These are phyloP conservation scores for Aspergillus wentii DNA, from an alignment of 495 filamentous ascomycete species.

Conservation along the genomic window DNA sequence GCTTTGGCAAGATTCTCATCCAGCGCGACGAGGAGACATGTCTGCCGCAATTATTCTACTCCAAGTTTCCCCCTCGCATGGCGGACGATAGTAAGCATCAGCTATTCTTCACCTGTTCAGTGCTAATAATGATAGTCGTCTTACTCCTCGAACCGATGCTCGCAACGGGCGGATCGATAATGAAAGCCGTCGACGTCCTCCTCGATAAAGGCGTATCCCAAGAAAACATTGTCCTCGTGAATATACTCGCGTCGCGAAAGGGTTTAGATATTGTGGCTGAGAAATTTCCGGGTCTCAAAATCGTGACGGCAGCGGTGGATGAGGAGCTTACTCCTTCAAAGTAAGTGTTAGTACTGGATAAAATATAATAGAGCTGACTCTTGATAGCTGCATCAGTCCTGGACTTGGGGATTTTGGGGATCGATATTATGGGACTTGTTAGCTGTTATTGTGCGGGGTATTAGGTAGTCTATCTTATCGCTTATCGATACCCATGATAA, in stretches of 20 bases:
- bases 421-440: no score
- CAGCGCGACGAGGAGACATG: conserved; percentile 18
- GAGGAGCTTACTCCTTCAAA: conserved; percentile 10
- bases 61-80: conserved; percentile 12
- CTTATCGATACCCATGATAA: no score
- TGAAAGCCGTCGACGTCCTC: conserved; percentile 12
- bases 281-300: conserved; percentile 8
- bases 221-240: conserved; percentile 16
- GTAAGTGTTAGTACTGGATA: no score
- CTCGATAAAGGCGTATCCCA: conserved; percentile 8
- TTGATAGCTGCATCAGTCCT: no score
- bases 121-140: conserved; percentile 4
- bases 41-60: conserved; percentile 11
- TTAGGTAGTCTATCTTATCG: no score
- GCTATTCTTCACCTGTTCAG: not conserved
- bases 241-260: conserved; percentile 11
- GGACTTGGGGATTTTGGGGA: no score
- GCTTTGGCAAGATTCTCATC: conserved; percentile 17
- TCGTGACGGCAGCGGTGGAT: conserved; percentile 17
- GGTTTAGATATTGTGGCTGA: conserved; percentile 9
- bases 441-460: no score
- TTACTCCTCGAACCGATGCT: conserved; percentile 20
- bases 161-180: conserved; percentile 16
- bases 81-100: conserved; percentile 5
- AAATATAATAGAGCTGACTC: no score